These are phyloP conservation scores for Neurospora terricola DNA, from an alignment of 495 filamentous ascomycete species.

Conservation along the genomic window DNA sequence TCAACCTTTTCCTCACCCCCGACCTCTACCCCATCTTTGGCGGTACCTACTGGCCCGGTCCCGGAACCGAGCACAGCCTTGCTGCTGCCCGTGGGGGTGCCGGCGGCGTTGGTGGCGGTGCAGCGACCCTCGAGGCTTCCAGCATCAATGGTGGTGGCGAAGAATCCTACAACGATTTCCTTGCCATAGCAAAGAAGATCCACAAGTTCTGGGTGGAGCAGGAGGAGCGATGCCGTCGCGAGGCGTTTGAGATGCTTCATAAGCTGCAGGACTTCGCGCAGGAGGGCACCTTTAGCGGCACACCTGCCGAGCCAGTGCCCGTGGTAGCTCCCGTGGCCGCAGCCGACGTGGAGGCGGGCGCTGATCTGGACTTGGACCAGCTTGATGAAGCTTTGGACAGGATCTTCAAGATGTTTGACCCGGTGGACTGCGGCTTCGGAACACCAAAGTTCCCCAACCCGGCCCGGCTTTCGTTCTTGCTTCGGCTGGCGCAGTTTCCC, in stretches of 20 bases:
- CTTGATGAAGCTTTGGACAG: conserved; percentile 82
- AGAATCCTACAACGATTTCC: conserved; percentile 55
- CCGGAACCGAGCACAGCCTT: conserved; percentile 47
- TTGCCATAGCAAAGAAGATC: conserved; percentile 76
- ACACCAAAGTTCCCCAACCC: conserved; percentile 88
- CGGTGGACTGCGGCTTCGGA: conserved; percentile 69
- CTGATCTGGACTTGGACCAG: conserved; percentile 75
- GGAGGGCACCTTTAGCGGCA: conserved; percentile 61
- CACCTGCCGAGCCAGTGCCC: neutral
- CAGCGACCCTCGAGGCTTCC: conserved; percentile 14
- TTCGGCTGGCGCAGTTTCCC: conserved; percentile 66
- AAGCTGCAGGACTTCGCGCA: conserved; percentile 79
- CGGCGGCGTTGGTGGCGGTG: conserved; percentile 1
- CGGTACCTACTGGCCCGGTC: conserved; percentile 91
- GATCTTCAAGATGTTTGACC: conserved; percentile 70
- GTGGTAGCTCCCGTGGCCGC: neutral
- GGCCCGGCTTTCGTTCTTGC: conserved; percentile 70
- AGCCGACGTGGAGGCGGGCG: conserved; percentile 6
- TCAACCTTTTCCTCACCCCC: conserved; percentile 94
- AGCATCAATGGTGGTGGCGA: conserved; percentile 21
- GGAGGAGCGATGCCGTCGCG: conserved; percentile 66
- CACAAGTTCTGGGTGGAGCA: conserved; percentile 76
- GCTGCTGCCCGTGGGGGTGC: conserved; percentile 13
- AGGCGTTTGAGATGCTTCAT: conserved; percentile 69
- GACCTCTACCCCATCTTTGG: conserved; percentile 90